Conservation (phyloP, 2,329 filamentous ascomycete species). For the Esteya vermicola region DNA sequence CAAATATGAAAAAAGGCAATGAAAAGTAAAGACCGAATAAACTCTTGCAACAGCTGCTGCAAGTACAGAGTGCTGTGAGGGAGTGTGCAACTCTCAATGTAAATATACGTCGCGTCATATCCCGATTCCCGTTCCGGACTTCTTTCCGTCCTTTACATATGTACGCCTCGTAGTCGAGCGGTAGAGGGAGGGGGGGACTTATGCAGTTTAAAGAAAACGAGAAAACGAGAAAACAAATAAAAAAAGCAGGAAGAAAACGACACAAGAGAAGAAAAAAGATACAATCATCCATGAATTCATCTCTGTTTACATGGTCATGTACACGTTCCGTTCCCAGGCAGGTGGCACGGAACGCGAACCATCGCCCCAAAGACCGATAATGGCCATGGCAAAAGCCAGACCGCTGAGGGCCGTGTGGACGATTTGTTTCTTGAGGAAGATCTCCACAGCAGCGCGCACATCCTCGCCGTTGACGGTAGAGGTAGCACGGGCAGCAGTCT, state of each 20-base stretch:
- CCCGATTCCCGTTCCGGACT: background rate
- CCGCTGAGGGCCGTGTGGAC: constrained; percentile 39
- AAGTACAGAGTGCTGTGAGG: no score
- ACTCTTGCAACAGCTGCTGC: no score
- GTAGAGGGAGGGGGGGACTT: no score
- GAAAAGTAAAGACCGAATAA: no score
- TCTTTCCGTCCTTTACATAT: background rate
- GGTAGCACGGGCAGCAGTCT: constrained; percentile 26
- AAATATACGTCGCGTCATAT: no score
- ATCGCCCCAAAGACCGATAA: constrained; percentile 54
- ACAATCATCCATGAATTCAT: no score
- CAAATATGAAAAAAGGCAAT: no score
- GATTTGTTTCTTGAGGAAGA: constrained; percentile 37
- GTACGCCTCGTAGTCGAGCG: background rate
- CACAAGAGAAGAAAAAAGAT: background rate
- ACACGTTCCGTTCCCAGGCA: no score
- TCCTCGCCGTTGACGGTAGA: constrained; percentile 45
- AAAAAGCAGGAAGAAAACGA: background rate
- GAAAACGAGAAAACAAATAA: background rate
- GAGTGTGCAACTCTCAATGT: no score
- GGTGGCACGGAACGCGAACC: constrained; percentile 20
- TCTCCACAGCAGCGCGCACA: constrained; percentile 40
- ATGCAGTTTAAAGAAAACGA: background rate
- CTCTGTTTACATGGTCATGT: no score
- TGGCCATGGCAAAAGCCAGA: constrained; percentile 44